Percentiles rank a stretch among this genome's conserved stretches.
Conservation (phyloP, 257 asterid genomes). For the Petunia axillaris region DNA sequence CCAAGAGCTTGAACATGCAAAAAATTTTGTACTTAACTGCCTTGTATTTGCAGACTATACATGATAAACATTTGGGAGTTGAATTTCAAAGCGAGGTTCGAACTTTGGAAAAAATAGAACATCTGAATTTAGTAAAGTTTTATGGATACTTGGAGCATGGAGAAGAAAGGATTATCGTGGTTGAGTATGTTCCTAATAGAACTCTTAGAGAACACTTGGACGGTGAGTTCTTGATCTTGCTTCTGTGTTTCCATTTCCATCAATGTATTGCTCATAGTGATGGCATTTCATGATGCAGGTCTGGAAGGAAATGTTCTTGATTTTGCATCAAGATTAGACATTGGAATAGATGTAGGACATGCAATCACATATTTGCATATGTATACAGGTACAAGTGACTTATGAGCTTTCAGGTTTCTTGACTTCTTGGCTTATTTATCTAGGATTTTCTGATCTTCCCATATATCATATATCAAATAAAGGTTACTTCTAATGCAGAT, state of each 20-base stretch:
- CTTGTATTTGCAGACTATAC: conserved; percentile 52
- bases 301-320: conserved; percentile 60
- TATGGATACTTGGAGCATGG: conserved; percentile 82
- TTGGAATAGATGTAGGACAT: conserved; percentile 93
- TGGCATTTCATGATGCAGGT: conserved; percentile 49
- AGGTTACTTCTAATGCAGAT: conserved; percentile 54
- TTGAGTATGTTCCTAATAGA: conserved; percentile 90
- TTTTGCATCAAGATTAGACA: conserved; percentile 72
- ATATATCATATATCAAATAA: conserved; percentile 20
- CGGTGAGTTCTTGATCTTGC: conserved; percentile 55
- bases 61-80: conserved; percentile 67
- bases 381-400: conserved; percentile 65
- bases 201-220: conserved; percentile 92
- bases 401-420: neutral
- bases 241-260: conserved; percentile 18
- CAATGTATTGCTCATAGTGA: neutral
- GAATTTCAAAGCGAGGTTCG: conserved; percentile 82
- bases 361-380: conserved; percentile 93
- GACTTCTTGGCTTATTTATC: conserved; percentile 11
- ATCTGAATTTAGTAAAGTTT: conserved; percentile 74
- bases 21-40: conserved; percentile 14
- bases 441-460: neutral
- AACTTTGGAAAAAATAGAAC: conserved; percentile 78
- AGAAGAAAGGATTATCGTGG: conserved; percentile 86
- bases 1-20: conserved; percentile 1